Base-by-base conservation (phyloP, 202 grass and related monocot species). In the Digitaria exilis region DNA sequence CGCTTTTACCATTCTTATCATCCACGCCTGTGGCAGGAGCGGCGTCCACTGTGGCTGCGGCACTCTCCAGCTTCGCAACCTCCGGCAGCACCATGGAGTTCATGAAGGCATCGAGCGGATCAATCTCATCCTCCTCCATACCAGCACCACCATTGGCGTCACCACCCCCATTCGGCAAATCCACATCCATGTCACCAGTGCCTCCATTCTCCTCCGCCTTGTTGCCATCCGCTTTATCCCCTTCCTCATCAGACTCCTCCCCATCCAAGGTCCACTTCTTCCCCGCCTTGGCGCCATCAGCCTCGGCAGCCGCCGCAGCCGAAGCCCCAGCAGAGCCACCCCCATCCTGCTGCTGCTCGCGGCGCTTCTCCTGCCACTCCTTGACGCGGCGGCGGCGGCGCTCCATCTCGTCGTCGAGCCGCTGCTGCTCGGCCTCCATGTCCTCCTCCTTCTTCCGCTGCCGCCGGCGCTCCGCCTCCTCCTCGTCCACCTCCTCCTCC, bases 391-490 rank as follows among this genome's bases (percentile, higher is more conserved):
- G 90, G 8, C 96, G 88, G 10, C 96, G 80, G 6, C 90, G 92
- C 84, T 98, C 96, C 77, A 98, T 93, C 84, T 98, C 96, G 41
- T 98, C 96, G 3, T 98, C 96, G n/a, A 98, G 87, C 50, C 85
- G 92, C 77, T 73, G 86, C 69, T 98, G 85, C 86, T 98, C 95
- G 28, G 89, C 95, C 84, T 92, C 91, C 59, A 94, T 87, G 25
- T 86, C 96, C 71, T 98, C 96, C 71, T 98, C 85, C 35, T 86
- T 87, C 69, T 91, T 87, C 58, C 84, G 86, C 45, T 87, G 85
- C 39, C 87, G 84, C 84, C 60, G 71, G 7, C 75, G 76, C 68
- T 94, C 85, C 1, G 75, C 88, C 63, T 86, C 90, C 76, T 81
- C 89, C 37, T 75, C 89, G 62, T 83, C 80, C 19, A 78, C 80